Base-by-base conservation (phyloP, 352 stramenopile species). In the Phytophthora pini region DNA sequence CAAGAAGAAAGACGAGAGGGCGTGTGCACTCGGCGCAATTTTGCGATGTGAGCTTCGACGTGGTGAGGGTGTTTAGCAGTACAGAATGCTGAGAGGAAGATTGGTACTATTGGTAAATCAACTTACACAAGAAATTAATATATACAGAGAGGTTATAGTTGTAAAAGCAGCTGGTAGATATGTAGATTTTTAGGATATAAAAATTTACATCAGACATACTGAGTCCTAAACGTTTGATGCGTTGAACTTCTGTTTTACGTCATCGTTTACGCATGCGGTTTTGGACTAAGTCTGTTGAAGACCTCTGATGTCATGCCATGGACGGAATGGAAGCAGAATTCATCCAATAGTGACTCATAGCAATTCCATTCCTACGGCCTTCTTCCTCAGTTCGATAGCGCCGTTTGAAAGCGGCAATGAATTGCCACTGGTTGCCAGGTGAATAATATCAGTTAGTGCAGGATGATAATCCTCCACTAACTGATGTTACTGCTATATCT, bases 181-280 rank as follows among this genome's bases (percentile, higher is more conserved):
- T 17, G 24, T 1, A 22, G 46, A 56, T 63, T 10, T 2, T 24
- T 1, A 34, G 24, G 11, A 13, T 44, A 64, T 64, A 3, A 38
- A 15, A 20, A 13, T 22, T 15, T 45, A 56, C 32, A 13, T 26
- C 12, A 11, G 0, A 3, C 1, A 52, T 60, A 57, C 11, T 56
- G 11, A 56, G 41, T 13, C 8, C 8, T 4, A 43, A 32, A 41
- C 22, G 20, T 24, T 56, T 20, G 7, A 11, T 5, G n/a, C 9
- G 31, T 65, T 69, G 61, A 69, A 59, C 61, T 65, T 63, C n/a
- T 17, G 61, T 69, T 69, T 69, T 57, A 69, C 61, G 61, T 69
- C 61, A 69, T 59, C 61, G 3, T 69, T 65, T 58, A 69, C 61
- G 61, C 53, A 69, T 64, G 27, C 57, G 12, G 45, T 43, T 43